Evolutionary conservation across 176 grass and related monocot species (phyloP), one percentile per base, ranked within the genome.

Genomic region (Carex kokanica): DNA sequence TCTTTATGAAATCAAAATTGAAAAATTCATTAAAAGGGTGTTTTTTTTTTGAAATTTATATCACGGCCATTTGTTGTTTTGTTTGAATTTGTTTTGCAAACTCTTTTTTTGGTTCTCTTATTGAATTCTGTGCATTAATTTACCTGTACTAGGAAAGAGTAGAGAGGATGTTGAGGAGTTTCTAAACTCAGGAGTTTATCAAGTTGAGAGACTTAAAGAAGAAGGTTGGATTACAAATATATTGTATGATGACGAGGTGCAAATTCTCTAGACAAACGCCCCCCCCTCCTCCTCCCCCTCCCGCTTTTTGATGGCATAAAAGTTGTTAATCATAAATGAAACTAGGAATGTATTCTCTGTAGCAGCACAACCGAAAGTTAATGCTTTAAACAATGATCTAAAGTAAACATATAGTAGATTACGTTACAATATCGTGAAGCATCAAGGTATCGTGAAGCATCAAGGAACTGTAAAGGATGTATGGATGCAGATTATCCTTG

Each of bases 221-320:
- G 91, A 93, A 95, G 91, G 92, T 85, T 95, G 96, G 96, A 87
- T 99, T 82, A 99, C 96, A 65, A 88, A 99, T 85, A 79, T 95
- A 88, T 24, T 93, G 83, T 99, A 99, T 89, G 96, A 99, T 34
- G 96, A 99, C 7, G 93, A 99, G 96, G 96, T 99, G 87, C 41
- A 74, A 53, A 21, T 88, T 90, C 56, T 38, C 78, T 86, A 7
- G 1, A 43, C 41, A 0, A n/a, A n/a, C n/a, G n/a, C 6, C 41
- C 8, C 8, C 9, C 8, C 45, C 45, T 1, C 20, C 29, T 6
- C n/a, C n/a, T n/a, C n/a, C n/a, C n/a, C n/a, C n/a, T n/a, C n/a
- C n/a, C n/a, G n/a, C n/a, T n/a, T n/a, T 12, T 75, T 75, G 21
- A 75, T 75, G 73, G 11, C 45, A 55, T 77, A 55, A 54, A 14